Conservation (phyloP, 805 yeast genomes). For the Kazachstania africana region DNA sequence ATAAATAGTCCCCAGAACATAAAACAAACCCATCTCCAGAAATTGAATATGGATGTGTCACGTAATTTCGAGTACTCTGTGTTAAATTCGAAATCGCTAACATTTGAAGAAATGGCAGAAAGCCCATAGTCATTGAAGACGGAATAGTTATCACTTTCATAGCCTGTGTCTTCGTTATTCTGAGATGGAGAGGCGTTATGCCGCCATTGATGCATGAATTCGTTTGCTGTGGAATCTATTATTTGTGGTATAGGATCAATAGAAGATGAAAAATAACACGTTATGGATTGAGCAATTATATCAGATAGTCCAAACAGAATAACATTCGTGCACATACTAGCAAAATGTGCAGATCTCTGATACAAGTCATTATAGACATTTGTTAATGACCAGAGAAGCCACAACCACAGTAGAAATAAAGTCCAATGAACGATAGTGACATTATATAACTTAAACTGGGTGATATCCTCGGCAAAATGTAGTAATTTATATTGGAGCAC, state of each 20-base stretch:
- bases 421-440: constrained; percentile 48
- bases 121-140: constrained; percentile 22
- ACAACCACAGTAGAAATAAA: constrained; percentile 38
- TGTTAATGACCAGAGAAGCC: constrained; percentile 40
- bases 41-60: constrained; percentile 34
- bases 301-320: constrained; percentile 86
- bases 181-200: background rate
- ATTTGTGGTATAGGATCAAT: constrained; percentile 16
- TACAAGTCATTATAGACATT: constrained; percentile 50
- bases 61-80: constrained; percentile 3
- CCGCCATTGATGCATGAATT: constrained; percentile 5
- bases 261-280: constrained; percentile 23
- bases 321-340: constrained; percentile 70
- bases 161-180: constrained; percentile 4
- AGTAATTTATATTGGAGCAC: background rate
- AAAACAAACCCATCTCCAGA: constrained; percentile 64
- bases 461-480: too few species aligned
- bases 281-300: constrained; percentile 69
- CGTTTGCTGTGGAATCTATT: constrained; percentile 7
- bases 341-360: constrained; percentile 52
- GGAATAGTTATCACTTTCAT: constrained; percentile 16
- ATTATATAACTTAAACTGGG: constrained; percentile 30
- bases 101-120: constrained; percentile 4
- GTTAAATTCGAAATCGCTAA: constrained; percentile 1
- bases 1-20: constrained; percentile 79